These are phyloP conservation scores for Aureobasidium vineae DNA, from an alignment of 2,329 filamentous ascomycete species.

Conservation along the genomic window DNA sequence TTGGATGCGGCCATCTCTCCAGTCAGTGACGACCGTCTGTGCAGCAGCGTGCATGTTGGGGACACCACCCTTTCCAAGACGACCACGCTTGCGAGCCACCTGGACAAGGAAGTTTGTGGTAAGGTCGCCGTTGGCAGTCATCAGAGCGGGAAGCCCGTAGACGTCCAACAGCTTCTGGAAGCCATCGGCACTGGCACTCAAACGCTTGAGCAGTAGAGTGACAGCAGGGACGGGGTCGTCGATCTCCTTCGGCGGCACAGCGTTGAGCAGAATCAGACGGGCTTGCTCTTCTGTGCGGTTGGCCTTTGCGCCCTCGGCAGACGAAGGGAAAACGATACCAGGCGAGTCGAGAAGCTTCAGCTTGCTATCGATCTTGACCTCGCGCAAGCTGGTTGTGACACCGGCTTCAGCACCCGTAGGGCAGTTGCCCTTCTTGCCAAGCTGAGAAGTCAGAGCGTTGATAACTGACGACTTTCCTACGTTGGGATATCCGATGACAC, in stretches of 20 bases:
- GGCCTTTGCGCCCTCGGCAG: slow-evolving; percentile 46
- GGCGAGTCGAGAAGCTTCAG: slow-evolving; percentile 91
- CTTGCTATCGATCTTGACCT: slow-evolving; percentile 93
- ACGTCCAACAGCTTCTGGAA: slow-evolving; percentile 76
- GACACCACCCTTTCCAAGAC: slow-evolving; percentile 82
- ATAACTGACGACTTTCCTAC: slow-evolving; percentile 97
- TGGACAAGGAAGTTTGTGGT: slow-evolving; percentile 93
- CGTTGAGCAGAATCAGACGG: slow-evolving; percentile 82
- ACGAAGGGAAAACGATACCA: slow-evolving; percentile 86
- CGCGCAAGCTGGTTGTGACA: slow-evolving; percentile 81
- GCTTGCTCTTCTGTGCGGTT: slow-evolving; percentile 64
- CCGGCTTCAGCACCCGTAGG: slow-evolving; percentile 89
- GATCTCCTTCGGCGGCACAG: slow-evolving; percentile 90
- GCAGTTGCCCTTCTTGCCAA: slow-evolving; percentile 70
- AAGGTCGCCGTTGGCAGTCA: slow-evolving; percentile 66
- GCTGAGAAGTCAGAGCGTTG: slow-evolving; percentile 79
- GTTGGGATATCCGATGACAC: slow-evolving; percentile 93
- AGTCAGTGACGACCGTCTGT: slow-evolving; percentile 93
- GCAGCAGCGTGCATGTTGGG: slow-evolving; percentile 86
- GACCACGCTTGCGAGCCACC: slow-evolving; percentile 87
- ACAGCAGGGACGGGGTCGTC: slow-evolving; percentile 89
- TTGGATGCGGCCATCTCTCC: slow-evolving; percentile 30
- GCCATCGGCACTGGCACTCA: slow-evolving; percentile 70
- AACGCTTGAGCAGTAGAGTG: slow-evolving; percentile 73
- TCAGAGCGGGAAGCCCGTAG: slow-evolving; percentile 79